A percentile compares a stretch with the other conserved stretches of the same genome.
These are phyloP conservation scores for Entomortierella parvispora DNA, from an alignment of 192 early-diverging fungal species.

Conservation along the genomic window DNA sequence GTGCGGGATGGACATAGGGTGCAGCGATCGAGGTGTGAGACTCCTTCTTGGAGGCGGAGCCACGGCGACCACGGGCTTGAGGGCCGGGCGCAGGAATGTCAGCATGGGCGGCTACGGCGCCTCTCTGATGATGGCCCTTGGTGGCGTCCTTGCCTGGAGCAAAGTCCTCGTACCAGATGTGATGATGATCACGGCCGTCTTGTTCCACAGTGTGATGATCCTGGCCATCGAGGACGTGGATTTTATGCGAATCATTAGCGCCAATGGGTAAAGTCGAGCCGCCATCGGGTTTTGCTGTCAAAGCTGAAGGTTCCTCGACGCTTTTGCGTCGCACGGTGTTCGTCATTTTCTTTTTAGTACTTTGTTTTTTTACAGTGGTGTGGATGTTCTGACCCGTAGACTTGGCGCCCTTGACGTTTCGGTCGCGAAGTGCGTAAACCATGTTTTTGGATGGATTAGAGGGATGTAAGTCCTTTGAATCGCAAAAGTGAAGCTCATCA, in stretches of 20 bases:
- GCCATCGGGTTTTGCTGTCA: neutral
- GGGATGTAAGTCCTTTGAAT: no score
- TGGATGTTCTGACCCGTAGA: no score
- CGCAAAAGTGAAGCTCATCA: no score
- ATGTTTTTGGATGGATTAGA: no score
- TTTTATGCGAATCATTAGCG: neutral
- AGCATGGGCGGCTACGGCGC: slow-evolving; percentile 2
- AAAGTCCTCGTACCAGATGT: slow-evolving; percentile 29
- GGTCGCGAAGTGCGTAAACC: no score
- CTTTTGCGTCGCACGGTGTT: no score
- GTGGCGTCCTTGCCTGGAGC: neutral
- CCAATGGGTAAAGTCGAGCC: neutral
- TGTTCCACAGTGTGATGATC: slow-evolving; percentile 16
- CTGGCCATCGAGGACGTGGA: slow-evolving; percentile 7
- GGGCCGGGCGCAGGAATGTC: neutral
- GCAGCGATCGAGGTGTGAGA: neutral
- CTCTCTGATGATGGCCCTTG: neutral
- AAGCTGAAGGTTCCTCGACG: no score
- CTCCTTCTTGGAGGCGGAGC: no score
- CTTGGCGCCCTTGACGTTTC: no score
- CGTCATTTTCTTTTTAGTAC: no score
- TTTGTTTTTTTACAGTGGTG: no score
- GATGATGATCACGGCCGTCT: slow-evolving; percentile 14
- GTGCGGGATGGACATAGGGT: neutral
- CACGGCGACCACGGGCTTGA: no score